phyloP scores from a whole-genome alignment of 2,329 filamentous ascomycete species.

The Coccinonectria pachysandricola region DNA sequence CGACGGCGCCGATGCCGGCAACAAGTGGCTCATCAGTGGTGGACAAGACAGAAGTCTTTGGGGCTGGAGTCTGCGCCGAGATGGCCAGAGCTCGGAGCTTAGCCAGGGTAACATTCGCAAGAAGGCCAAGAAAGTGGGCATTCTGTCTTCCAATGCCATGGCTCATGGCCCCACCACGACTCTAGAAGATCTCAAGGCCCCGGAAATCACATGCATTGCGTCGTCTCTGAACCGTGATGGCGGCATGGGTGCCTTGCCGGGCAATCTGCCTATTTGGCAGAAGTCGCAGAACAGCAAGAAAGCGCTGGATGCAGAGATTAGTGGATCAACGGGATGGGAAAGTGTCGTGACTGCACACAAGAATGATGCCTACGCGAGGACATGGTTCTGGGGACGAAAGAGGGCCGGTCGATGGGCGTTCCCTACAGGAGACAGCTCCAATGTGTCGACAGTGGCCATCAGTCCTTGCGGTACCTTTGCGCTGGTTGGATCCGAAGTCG shows the following conservation, averaged over 20 bases:
- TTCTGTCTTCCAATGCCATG: constrained; percentile 48
- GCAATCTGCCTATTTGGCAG: constrained; percentile 73
- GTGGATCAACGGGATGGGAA: constrained; percentile 85
- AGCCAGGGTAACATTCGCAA: constrained; percentile 84
- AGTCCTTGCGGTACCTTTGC: constrained; percentile 92
- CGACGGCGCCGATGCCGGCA: constrained; percentile 76
- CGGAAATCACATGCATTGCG: constrained; percentile 84
- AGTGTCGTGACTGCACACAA: constrained; percentile 90
- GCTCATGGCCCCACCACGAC: constrained; percentile 51
- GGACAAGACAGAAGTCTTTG: constrained; percentile 85
- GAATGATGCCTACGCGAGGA: constrained; percentile 73
- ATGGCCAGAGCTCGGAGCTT: constrained; percentile 87
- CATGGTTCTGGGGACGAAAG: constrained; percentile 97
- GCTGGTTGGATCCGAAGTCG: constrained; percentile 72
- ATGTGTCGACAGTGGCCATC: constrained; percentile 78
- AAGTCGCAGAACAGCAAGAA: constrained; percentile 57
- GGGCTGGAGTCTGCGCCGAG: constrained; percentile 90
- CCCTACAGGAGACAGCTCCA: constrained; percentile 70
- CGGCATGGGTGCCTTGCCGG: constrained; percentile 76
- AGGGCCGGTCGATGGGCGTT: constrained; percentile 89
- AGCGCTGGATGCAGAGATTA: constrained; percentile 57
- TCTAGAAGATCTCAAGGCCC: constrained; percentile 72
- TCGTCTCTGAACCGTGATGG: constrained; percentile 90
- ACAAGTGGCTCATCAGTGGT: constrained; percentile 90
- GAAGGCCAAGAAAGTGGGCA: constrained; percentile 80